Evolutionary conservation across 768 basidiomycete species (phyloP), one percentile per base, ranked within the genome.

Genomic region (Trametes gibbosa): DNA sequence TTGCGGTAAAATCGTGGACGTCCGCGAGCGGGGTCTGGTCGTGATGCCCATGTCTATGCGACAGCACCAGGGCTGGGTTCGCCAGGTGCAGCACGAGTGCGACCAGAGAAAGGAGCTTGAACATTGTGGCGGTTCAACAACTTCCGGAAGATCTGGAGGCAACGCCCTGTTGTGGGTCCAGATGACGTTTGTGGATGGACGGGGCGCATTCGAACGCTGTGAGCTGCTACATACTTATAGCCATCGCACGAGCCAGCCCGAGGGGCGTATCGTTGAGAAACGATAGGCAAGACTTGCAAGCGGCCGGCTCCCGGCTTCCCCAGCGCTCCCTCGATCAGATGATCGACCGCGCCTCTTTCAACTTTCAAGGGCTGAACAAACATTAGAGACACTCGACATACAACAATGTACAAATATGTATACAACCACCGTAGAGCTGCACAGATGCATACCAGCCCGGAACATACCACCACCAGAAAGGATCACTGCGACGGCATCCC

Each of bases 251-350:
- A 24, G 13, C 16, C 8, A 37, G 10, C 32, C n/a, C 39, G 43
- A 41, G 34, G 35, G 37, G 7, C 32, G 24, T 13, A 3, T 39
- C 19, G 19, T 13, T 45, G 9, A 23, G 13, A n/a, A 21, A 45
- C 13, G 57, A 58, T 52, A 58, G 57, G 57, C 27, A 52, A 29
- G 42, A 58, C 50, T 51, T 39, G 25, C 43, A 51, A 52, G 57
- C 57, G 50, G 57, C 57, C 14, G 50, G 27, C 47, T 41, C 16
- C 37, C 10, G 14, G 37, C 46, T 9, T 46, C 47, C n/a, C 10
- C n/a, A 8, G 16, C 24, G 35, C 5, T 2, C 42, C 19, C 21
- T 39, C 37, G 37, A 40, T 35, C 56, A 50, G 29, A 55, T 37
- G 53, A 56, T 48, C 54, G 35, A 12, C 23, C 32, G 34, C 34